These are phyloP conservation scores for Sanghuangporus baumii DNA, from an alignment of 1,284 basidiomycete species.

Conservation along the genomic window DNA sequence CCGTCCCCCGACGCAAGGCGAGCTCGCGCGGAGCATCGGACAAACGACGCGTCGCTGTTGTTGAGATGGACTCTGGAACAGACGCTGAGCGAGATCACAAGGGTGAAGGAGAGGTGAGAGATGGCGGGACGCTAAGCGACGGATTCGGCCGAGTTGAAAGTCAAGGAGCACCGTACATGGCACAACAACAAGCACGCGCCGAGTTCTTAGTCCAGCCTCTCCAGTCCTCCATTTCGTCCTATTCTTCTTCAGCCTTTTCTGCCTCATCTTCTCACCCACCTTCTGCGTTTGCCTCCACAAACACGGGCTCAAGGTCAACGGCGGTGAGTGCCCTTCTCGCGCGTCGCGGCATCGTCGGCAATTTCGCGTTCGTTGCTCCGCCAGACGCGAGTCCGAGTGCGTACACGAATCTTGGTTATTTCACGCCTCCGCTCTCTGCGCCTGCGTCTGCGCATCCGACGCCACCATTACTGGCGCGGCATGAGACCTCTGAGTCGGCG, in stretches of 20 bases:
- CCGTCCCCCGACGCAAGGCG: conserved; percentile 29
- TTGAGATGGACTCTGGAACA: conserved; percentile 43
- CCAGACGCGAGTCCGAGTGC: conserved; percentile 17
- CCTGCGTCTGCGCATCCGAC: neutral
- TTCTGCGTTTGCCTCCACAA: neutral
- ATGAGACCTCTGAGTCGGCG: conserved; percentile 1
- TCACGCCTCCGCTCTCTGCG: conserved; percentile 17
- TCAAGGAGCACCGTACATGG: conserved; percentile 19
- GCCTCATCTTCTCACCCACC: neutral
- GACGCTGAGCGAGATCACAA: conserved; percentile 19
- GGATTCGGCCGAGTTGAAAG: conserved; percentile 10
- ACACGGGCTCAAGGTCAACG: neutral
- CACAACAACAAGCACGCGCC: neutral
- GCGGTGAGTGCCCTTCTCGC: conserved; percentile 26
- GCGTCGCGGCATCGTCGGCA: conserved; percentile 53
- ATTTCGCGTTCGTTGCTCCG: conserved; percentile 24
- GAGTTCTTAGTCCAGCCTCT: conserved; percentile 4
- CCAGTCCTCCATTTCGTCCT: conserved; percentile 2
- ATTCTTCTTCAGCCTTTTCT: neutral
- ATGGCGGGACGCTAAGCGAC: neutral
- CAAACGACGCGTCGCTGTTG: conserved; percentile 60
- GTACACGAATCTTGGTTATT: conserved; percentile 11
- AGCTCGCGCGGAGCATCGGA: conserved; percentile 52
- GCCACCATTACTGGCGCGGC: neutral
- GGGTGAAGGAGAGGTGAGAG: neutral